Percentiles rank a stretch among this genome's conserved stretches.
Evolutionary conservation across 176 grass and related monocot genomes (phyloP).

Genomic region (Tuctoria greenei): DNA sequence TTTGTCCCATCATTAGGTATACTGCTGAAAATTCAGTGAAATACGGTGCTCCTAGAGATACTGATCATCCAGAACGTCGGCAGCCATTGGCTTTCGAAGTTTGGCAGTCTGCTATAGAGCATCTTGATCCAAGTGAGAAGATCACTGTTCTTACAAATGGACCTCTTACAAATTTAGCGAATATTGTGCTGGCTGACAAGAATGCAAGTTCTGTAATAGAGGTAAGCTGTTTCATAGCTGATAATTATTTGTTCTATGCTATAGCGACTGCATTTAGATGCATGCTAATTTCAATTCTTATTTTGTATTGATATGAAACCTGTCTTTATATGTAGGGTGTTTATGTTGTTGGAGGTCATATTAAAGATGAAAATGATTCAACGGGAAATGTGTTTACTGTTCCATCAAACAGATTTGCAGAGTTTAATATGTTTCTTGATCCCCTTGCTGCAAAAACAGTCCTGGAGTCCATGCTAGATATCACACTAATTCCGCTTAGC

Average conservation of each 20-base stretch:
- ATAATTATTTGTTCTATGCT: not conserved
- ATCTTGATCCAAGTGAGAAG: conserved; percentile 43
- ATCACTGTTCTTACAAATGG: conserved; percentile 64
- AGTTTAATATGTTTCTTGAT: conserved; percentile 85
- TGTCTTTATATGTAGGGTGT: conserved; percentile 41
- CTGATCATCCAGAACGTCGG: conserved; percentile 54
- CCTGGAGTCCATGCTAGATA: conserved; percentile 47
- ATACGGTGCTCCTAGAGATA: conserved; percentile 68
- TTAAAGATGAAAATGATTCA: conserved; percentile 33
- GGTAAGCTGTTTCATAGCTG: conserved; percentile 31
- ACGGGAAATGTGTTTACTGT: conserved; percentile 67
- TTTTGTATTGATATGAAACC: not conserved
- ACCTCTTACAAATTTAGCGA: conserved; percentile 76
- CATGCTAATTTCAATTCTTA: conserved; percentile 10
- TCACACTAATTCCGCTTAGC: conserved; percentile 59
- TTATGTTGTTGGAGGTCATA: conserved; percentile 59
- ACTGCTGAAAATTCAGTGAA: conserved; percentile 74
- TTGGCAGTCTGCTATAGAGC: conserved; percentile 50
- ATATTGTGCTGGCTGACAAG: conserved; percentile 51
- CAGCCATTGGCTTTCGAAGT: conserved; percentile 77
- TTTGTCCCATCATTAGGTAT: conserved; percentile 40
- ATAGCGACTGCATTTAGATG: not conserved
- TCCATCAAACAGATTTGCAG: conserved; percentile 55
- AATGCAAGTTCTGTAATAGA: conserved; percentile 47
- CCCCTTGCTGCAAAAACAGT: conserved; percentile 61